Percentiles rank a stretch among this genome's conserved stretches.
Conservation (phyloP, 1,284 basidiomycete genomes). For the Gymnopus androsaceus region DNA sequence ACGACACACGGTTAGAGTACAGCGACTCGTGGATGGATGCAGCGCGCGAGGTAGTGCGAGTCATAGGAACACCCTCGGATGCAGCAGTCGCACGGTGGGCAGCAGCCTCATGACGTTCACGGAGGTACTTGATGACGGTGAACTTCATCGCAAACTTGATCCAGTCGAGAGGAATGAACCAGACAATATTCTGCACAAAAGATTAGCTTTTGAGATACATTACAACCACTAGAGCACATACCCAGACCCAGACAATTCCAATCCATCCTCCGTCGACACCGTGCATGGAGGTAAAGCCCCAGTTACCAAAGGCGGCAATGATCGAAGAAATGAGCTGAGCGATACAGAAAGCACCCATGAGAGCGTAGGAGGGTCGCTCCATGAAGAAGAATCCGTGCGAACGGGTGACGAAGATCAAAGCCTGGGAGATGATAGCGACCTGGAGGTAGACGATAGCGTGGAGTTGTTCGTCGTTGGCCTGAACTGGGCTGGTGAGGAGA, state of each 20-base stretch:
- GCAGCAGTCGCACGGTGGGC: constrained; percentile 42
- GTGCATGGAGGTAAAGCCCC: constrained; percentile 84
- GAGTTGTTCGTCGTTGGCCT: constrained; percentile 75
- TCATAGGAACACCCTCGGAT: constrained; percentile 73
- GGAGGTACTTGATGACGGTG: constrained; percentile 84
- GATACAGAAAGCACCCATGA: constrained; percentile 88
- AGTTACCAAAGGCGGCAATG: constrained; percentile 91
- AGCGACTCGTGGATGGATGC: constrained; percentile 92
- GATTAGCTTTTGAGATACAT: not conserved
- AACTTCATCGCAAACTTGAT: constrained; percentile 97
- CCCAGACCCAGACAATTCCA: constrained; percentile 96
- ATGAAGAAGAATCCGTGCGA: constrained; percentile 98
- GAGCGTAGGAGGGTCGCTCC: constrained; percentile 91
- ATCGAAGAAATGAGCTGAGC: constrained; percentile 95
- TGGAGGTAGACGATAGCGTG: constrained; percentile 87
- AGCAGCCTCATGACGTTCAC: constrained; percentile 61
- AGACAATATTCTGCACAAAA: constrained; percentile 75
- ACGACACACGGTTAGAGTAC: constrained; percentile 90
- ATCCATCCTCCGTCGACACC: constrained; percentile 91
- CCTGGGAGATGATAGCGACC: constrained; percentile 98
- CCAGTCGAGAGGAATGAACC: constrained; percentile 93
- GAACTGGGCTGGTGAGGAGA: constrained; percentile 50
- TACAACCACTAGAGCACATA: constrained; percentile 51
- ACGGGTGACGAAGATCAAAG: constrained; percentile 95
- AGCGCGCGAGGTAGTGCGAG: constrained; percentile 85